A percentile compares a stretch with the other conserved stretches of the same genome.
These are phyloP conservation scores for Quambalaria eucalypti DNA, from an alignment of 1,284 basidiomycete genomes.

Conservation along the genomic window DNA sequence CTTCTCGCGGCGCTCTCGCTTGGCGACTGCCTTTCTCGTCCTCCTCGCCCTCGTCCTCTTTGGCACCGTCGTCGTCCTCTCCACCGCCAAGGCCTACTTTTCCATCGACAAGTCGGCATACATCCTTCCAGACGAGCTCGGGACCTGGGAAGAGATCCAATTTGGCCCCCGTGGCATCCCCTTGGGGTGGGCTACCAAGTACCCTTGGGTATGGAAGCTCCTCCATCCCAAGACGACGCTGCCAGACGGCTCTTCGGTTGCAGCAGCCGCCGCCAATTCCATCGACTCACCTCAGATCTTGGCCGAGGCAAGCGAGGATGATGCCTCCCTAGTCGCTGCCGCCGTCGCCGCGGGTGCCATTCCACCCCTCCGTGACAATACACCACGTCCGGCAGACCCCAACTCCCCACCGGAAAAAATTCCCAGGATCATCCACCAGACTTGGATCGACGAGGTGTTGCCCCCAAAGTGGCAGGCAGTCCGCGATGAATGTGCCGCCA, in stretches of 20 bases:
- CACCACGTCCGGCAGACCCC: slow-evolving; percentile 54
- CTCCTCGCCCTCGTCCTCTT: slow-evolving; percentile 74
- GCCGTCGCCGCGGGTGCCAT: slow-evolving; percentile 5
- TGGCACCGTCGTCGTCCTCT: slow-evolving; percentile 84
- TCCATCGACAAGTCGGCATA: slow-evolving; percentile 54
- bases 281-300: slow-evolving; percentile 55
- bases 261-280: slow-evolving; percentile 1
- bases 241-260: not conserved
- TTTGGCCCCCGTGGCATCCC: slow-evolving; percentile 21
- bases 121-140: slow-evolving; percentile 36
- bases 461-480: slow-evolving; percentile 68
- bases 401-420: slow-evolving; percentile 50
- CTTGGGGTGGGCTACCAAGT: slow-evolving; percentile 18
- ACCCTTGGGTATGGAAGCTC: slow-evolving; percentile 27
- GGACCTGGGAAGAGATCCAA: slow-evolving; percentile 39
- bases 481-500: slow-evolving; percentile 45
- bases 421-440: slow-evolving; percentile 92
- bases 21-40: slow-evolving; percentile 54
- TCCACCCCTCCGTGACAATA: slow-evolving; percentile 50
- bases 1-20: not conserved
- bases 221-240: slow-evolving; percentile 3
- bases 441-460: slow-evolving; percentile 85
- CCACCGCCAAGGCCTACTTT: slow-evolving; percentile 81
- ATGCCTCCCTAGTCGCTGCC: slow-evolving; percentile 3
- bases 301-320: slow-evolving; percentile 55